Conservation (phyloP, 2,329 filamentous ascomycete species). For the Fusarium nodosum region DNA sequence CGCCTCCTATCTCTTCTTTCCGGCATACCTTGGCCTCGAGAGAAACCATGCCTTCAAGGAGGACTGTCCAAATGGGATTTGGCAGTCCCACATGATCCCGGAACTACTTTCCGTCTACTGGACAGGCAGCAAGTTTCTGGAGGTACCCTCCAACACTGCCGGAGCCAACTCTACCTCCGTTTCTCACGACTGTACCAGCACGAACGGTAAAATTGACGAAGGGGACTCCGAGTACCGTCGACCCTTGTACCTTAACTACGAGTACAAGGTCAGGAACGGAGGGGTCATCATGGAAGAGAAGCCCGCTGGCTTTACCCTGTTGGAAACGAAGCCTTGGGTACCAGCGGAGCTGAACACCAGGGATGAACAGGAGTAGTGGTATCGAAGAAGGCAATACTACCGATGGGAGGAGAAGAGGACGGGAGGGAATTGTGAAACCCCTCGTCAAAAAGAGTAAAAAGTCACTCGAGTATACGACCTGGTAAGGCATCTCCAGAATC, state of each 20-base stretch:
- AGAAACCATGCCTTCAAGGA: background rate
- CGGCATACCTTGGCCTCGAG: background rate
- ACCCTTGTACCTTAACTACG: background rate
- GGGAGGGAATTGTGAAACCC: background rate
- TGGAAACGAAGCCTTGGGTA: conserved; percentile 1
- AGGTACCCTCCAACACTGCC: background rate
- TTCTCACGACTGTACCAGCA: background rate
- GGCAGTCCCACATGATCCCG: background rate
- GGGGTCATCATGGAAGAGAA: conserved; percentile 10
- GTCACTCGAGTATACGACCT: background rate
- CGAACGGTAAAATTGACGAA: background rate
- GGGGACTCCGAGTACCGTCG: background rate
- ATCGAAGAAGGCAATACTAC: background rate
- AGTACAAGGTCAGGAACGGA: background rate
- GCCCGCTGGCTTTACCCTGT: conserved; percentile 4
- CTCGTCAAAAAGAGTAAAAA: background rate
- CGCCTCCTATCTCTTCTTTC: background rate
- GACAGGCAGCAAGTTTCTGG: background rate
- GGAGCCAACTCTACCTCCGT: background rate
- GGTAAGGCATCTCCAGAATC: background rate
- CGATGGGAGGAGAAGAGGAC: background rate
- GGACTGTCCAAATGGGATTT: background rate
- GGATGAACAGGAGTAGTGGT: background rate
- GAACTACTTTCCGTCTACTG: background rate
- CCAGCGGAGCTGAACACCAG: background rate